Base-by-base conservation (phyloP, 257 asterid species). In the Leptodermis oblonga region DNA sequence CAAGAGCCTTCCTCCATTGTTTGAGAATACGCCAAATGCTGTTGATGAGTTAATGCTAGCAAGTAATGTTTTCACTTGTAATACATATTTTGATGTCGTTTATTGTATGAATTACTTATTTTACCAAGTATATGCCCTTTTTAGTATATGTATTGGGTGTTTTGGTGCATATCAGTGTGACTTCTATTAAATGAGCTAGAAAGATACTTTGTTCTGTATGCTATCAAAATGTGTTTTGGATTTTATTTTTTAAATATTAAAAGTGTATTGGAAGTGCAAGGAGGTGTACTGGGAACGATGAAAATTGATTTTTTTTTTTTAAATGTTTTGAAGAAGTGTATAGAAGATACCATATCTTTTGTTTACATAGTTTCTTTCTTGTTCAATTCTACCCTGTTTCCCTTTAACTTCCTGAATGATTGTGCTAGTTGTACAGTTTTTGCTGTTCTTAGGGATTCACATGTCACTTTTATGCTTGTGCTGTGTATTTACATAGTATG, bases 1-100 rank as follows among this genome's bases (percentile, higher is more conserved):
- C 55, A 85, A 25, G 30, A 85, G 89, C 63, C 80, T 84, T n/a
- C 89, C 89, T 52, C 89, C 89, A 1, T 62, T 84, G 34, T 84
- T 84, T 65, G 82, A 80, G 74, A 77, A 78, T 54, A 80, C 84
- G 0, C 71, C 82, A 23, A 80, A 78, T 78, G 83, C 85, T 14
- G 37, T 71, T 69, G 69, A 66, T 3, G 89, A 84, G 80, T 66
- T 84, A 73, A 67, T 82, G 33, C 71, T 82, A 74, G 89, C 87
- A 65, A 84, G 89, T 84, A 80, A 73, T 34, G n/a, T 39, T 75
- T 42, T 49, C 67, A 41, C 22, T 1, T 26, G 11, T 26, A n/a
- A 15, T 28, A 41, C 60, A n/a, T 52, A 1, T 15, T 12, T 13
- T 18, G 20, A 28, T 73, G 25, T 18, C 31, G 41, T 31, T 14